Base-by-base conservation (phyloP, 1,284 basidiomycete species). In the Hemileia vastatrix region DNA sequence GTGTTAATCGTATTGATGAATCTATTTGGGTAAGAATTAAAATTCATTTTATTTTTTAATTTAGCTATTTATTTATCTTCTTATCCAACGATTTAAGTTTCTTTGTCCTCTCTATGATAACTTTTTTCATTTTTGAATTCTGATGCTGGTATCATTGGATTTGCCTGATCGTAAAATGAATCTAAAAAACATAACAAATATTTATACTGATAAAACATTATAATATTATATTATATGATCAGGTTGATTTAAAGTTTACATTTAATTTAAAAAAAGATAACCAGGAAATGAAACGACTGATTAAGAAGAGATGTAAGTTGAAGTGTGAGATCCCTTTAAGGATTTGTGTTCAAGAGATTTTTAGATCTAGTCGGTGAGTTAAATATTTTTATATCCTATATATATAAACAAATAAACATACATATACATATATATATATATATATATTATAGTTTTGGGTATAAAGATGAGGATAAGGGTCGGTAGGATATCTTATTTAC, bases 311-410 rank as follows among this genome's bases (percentile, higher is more conserved):
- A 19, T 51, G 44, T 13, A 33, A 1, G 3, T 43, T 65, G 1
- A 32, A 24, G 21, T 23, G 31, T 21, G 9, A 45, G 1, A 11
- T 52, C 9, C 64, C 64, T n/a, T 45, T 65, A 9, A 13, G 47
- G 5, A 32, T 65, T 13, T 48, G 50, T 44, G 54, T 57, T 2
- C 53, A 51, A 2, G 59, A 65, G 27, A 52, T 47, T 13, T 65
- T 65, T 36, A 21, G 64, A 52, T 6, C 54, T 18, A 40, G 48
- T 32, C 43, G 40, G 63, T 54, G 36, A 44, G 24, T 27, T 33
- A 4, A 3, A 21, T 4, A 11, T 48, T 18, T 48, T 48, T 48
- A 18, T 6, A 48, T 48, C n/a, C n/a, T n/a, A n/a, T n/a, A n/a
- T n/a, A n/a, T n/a, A n/a, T n/a, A n/a, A n/a, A n/a, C n/a, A n/a